phyloP scores from a whole-genome alignment of 306 rosid species.

The Alnus rubra region DNA sequence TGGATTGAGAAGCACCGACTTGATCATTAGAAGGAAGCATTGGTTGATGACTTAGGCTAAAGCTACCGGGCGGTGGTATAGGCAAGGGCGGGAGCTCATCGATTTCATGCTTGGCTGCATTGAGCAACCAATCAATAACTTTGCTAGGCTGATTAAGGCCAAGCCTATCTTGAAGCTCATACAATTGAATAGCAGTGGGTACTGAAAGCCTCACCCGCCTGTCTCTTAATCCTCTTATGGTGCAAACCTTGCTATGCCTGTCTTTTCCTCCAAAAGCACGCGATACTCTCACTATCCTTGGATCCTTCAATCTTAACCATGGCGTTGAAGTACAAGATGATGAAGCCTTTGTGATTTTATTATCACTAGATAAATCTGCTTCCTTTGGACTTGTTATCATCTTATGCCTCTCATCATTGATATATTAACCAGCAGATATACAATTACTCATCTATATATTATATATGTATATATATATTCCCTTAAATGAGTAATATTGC shows the following conservation, averaged over 20 bases:
- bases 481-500: too few relatives aligned
- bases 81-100: slow-evolving; percentile 91
- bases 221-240: slow-evolving; percentile 80
- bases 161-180: slow-evolving; percentile 85
- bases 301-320: slow-evolving; percentile 80
- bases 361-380: slow-evolving; percentile 42
- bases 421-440: background rate
- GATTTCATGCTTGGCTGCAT: slow-evolving; percentile 75
- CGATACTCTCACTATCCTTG: slow-evolving; percentile 84
- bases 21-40: slow-evolving; percentile 13
- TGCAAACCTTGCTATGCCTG: slow-evolving; percentile 80
- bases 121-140: slow-evolving; percentile 89
- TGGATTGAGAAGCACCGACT: slow-evolving; percentile 30
- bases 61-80: slow-evolving; percentile 44
- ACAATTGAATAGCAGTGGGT: slow-evolving; percentile 80
- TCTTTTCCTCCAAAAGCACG: slow-evolving; percentile 88
- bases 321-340: slow-evolving; percentile 44
- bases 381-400: slow-evolving; percentile 52
- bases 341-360: slow-evolving; percentile 42
- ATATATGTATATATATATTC: too few relatives aligned
- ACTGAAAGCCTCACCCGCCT: slow-evolving; percentile 79
- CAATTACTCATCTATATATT: too few relatives aligned
- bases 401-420: slow-evolving; percentile 51
- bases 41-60: slow-evolving; percentile 49
- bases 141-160: slow-evolving; percentile 92